These are phyloP conservation scores for Apocynum venetum DNA, from an alignment of 257 asterid species.

Conservation along the genomic window DNA sequence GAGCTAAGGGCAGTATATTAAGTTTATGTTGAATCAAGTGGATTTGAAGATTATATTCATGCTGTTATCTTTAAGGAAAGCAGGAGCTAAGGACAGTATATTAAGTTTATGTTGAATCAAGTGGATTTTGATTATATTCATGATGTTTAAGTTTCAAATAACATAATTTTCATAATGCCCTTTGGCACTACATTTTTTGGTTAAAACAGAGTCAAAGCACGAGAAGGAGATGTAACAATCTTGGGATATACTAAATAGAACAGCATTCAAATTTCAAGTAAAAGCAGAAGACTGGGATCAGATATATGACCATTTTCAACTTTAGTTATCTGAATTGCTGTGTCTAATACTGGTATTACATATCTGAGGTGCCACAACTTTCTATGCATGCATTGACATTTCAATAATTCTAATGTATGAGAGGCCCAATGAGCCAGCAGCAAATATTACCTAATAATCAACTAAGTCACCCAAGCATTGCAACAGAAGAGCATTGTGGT, in stretches of 20 bases:
- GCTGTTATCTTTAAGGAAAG: neutral
- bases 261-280: neutral
- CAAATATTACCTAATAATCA: neutral
- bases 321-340: neutral
- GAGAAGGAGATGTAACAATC: neutral
- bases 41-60: neutral
- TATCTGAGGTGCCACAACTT: neutral
- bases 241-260: neutral
- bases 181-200: neutral
- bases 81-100: neutral
- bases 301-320: neutral
- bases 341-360: neutral
- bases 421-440: neutral
- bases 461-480: neutral
- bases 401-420: too few relatives aligned
- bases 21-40: neutral
- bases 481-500: neutral
- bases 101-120: neutral
- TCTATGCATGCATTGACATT: neutral
- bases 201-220: neutral
- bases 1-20: neutral
- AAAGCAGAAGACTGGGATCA: neutral
- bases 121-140: neutral
- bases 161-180: neutral
- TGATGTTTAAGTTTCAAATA: neutral